Evolutionary conservation across 768 basidiomycete species (phyloP), one percentile per base, ranked within the genome.

Genomic region (Pleurotus tuoliensis): DNA sequence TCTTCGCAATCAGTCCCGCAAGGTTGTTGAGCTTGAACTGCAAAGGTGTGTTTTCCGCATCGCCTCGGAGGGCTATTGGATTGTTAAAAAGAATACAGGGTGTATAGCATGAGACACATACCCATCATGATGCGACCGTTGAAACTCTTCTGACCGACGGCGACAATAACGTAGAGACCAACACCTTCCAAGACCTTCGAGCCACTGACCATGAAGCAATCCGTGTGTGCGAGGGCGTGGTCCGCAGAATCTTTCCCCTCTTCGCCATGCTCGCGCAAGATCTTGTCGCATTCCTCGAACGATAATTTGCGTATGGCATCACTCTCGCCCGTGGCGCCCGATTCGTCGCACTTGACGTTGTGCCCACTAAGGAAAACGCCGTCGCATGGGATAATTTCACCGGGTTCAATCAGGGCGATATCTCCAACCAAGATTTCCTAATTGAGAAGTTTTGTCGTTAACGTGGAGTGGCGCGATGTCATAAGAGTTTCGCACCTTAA

Each of bases 51-150:
- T 88, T 83, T 67, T 95, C 94, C 2, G 88, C 67, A 57, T 94
- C 93, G 4, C 87, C 87, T 53, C 90, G 88, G 47, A 98, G 82
- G 48, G 92, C 94, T 95, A 58, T 43, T 22, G 51, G 43, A 16
- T 37, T 44, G 57, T 20, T 22, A 20, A 24, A 18, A 48, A 5
- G 47, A 56, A 45, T 25, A 47, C 39, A 53, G n/a, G 41, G n/a
- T 44, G n/a, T 8, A 44, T 44, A 16, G 5, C n/a, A 56, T 41
- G 58, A 16, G 45, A 4, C 15, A 73, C 87, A 37, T 65, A 96
- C 94, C 90, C 87, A 96, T 96, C 92, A 98, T 94, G 64, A 98
- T 94, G 45, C 94, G 83, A 40, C 97, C 97, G 67, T 98, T 94
- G 73, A 98, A 98, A 62, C 89, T 92, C 73, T 88, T 91, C 11